Percentiles rank a stretch among this genome's conserved stretches.
Evolutionary conservation across 2,329 filamentous ascomycete species (phyloP).

Genomic region (Calonectria henricotiae): DNA sequence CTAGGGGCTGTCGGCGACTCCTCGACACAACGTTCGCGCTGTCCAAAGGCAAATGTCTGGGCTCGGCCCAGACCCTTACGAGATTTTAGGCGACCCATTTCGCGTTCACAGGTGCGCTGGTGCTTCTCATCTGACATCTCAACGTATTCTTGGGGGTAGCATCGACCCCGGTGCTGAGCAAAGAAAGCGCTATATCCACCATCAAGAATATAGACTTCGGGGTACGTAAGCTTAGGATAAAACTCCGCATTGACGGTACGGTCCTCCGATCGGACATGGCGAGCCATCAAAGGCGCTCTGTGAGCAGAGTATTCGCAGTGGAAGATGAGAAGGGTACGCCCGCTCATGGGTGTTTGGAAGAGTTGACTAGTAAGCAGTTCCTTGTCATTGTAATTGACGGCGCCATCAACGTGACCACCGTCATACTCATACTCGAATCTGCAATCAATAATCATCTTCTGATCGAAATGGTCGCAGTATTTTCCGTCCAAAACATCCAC

Average conservation of each 20-base stretch:
- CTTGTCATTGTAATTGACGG: constrained; percentile 98
- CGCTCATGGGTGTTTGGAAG: constrained; percentile 78
- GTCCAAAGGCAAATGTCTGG: constrained; percentile 95
- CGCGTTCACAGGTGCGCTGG: constrained; percentile 92
- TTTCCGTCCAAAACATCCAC: constrained; percentile 90
- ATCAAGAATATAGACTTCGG: constrained; percentile 96
- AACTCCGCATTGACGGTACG: constrained; percentile 87
- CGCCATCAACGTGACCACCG: constrained; percentile 93
- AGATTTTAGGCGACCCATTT: constrained; percentile 93
- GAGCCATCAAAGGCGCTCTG: constrained; percentile 95
- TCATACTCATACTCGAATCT: constrained; percentile 99
- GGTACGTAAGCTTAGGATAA: constrained; percentile 93
- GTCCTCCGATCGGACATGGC: constrained; percentile 91
- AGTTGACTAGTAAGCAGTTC: constrained; percentile 86
- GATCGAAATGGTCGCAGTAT: constrained; percentile 82
- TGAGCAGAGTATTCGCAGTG: constrained; percentile 99
- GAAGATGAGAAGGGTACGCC: constrained; percentile 88
- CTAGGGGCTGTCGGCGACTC: constrained; percentile 74
- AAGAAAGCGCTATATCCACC: constrained; percentile 98
- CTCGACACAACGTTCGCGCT: constrained; percentile 72
- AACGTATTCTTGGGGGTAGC: constrained; percentile 95
- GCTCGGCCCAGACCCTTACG: constrained; percentile 89
- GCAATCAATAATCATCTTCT: constrained; percentile 93
- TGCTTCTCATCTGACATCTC: constrained; percentile 97
- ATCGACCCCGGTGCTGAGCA: constrained; percentile 81